Percentiles rank a stretch among this genome's conserved stretches.
Conservation (phyloP, 192 early-diverging fungal genomes). For the Lobulomyces angularis region DNA sequence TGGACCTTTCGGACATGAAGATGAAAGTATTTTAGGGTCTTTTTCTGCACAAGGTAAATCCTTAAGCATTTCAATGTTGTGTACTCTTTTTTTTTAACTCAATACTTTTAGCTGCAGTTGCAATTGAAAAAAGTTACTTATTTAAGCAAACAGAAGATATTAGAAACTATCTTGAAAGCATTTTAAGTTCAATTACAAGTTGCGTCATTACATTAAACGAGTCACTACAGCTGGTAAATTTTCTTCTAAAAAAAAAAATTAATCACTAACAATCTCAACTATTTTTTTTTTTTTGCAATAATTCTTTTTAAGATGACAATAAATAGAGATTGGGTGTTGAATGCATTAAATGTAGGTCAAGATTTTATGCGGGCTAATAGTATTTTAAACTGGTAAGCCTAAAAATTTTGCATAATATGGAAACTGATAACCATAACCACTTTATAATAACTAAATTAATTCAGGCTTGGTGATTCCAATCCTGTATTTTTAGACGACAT, state of each 20-base stretch:
- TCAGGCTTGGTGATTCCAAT: conserved; percentile 21
- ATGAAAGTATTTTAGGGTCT: conserved; percentile 32
- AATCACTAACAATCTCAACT: conserved; percentile 6
- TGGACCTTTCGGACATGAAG: conserved; percentile 26
- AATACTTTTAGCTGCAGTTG: conserved; percentile 28
- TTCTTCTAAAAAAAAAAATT: conserved; percentile 12
- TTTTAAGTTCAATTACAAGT: conserved; percentile 32
- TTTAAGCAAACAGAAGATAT: conserved; percentile 42
- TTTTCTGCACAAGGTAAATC: conserved; percentile 39
- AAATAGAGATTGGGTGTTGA: conserved; percentile 22
- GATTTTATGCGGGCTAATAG: conserved; percentile 15
- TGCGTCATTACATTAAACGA: conserved; percentile 35
- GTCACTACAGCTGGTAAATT: conserved; percentile 12
- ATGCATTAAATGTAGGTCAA: conserved; percentile 18
- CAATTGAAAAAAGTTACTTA: conserved; percentile 39
- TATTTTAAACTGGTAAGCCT: conserved; percentile 21
- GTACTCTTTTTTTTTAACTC: conserved; percentile 1
- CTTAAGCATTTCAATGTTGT: not conserved
- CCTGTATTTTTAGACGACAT: conserved; percentile 26
- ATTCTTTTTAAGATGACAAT: conserved; percentile 12
- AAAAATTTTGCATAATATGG: no score
- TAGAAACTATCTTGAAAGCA: conserved; percentile 23
- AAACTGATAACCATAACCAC: no score
- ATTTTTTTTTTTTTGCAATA: not conserved
- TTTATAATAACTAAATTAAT: no score